phyloP scores from a whole-genome alignment of 257 asterid genomes.

The Paulownia fortunei region DNA sequence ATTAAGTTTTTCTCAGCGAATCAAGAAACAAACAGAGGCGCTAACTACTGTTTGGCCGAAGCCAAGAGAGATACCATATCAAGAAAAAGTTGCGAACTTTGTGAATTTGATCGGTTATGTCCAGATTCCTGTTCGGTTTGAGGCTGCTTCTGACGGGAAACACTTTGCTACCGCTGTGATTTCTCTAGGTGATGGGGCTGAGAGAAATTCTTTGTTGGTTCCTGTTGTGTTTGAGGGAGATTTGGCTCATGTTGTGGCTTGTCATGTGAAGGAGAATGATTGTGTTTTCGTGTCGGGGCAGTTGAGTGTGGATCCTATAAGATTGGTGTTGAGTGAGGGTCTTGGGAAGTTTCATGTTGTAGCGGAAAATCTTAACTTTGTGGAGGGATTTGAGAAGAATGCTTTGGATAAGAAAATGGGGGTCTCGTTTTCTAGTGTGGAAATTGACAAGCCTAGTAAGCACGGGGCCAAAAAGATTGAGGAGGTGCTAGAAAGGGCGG shows the following conservation, averaged over 20 bases:
- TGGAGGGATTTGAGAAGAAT: slow-evolving; percentile 50
- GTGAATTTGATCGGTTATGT: slow-evolving; percentile 79
- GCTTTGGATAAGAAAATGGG: slow-evolving; percentile 11
- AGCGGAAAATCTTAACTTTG: slow-evolving; percentile 70
- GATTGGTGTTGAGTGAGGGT: slow-evolving; percentile 42
- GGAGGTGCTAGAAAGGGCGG: slow-evolving; percentile 5
- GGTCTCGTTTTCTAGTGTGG: neutral
- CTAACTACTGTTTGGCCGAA: slow-evolving; percentile 53
- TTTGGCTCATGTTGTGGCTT: slow-evolving; percentile 67
- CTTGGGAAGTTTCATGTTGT: slow-evolving; percentile 64
- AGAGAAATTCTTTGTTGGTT: slow-evolving; percentile 38
- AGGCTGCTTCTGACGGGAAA: slow-evolving; percentile 51
- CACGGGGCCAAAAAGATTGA: slow-evolving; percentile 2
- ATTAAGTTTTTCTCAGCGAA: slow-evolving; percentile 28
- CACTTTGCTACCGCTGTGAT: slow-evolving; percentile 60
- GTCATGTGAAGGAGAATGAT: slow-evolving; percentile 75
- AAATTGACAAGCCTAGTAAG: neutral
- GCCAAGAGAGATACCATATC: slow-evolving; percentile 78
- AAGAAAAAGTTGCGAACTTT: slow-evolving; percentile 62
- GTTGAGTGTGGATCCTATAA: slow-evolving; percentile 57
- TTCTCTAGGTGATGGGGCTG: slow-evolving; percentile 40
- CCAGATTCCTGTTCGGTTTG: slow-evolving; percentile 58
- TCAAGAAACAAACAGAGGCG: slow-evolving; percentile 40
- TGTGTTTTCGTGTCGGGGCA: slow-evolving; percentile 69
- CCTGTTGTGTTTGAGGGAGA: slow-evolving; percentile 83